Conservation (phyloP, 306 rosid species). For the Prunus mume region DNA sequence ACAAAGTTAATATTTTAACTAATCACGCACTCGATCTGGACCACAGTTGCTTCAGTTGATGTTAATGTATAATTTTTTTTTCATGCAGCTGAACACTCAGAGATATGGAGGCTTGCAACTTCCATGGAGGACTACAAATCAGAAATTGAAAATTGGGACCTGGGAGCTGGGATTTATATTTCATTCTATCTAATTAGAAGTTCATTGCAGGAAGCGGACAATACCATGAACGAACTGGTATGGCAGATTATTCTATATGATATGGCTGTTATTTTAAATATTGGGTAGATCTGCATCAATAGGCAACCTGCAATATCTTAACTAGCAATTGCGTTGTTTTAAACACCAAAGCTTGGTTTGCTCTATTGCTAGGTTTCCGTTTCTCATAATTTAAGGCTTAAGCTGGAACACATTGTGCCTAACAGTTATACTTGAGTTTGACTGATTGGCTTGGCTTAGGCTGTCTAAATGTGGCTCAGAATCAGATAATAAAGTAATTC, state of each 20-base stretch:
- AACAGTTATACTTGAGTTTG: neutral
- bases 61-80: slow-evolving; percentile 16
- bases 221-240: slow-evolving; percentile 66
- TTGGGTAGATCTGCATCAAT: neutral
- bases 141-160: slow-evolving; percentile 97
- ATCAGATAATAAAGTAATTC: slow-evolving; percentile 2
- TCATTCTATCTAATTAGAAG: slow-evolving; percentile 72
- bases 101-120: slow-evolving; percentile 79
- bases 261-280: neutral
- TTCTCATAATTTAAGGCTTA: slow-evolving; percentile 1
- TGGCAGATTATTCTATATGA: slow-evolving; percentile 16
- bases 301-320: neutral
- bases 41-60: neutral
- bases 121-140: slow-evolving; percentile 87
- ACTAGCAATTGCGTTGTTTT: neutral
- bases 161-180: slow-evolving; percentile 92
- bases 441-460: neutral
- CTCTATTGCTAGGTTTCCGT: neutral
- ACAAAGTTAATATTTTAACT: neutral
- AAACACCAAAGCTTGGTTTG: neutral
- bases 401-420: slow-evolving; percentile 9
- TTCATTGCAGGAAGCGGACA: slow-evolving; percentile 62
- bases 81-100: slow-evolving; percentile 66
- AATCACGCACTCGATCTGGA: neutral
- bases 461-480: neutral